These are phyloP conservation scores for Pelomyxa schiedti DNA, from an alignment of 78 protist species.

Conservation along the genomic window DNA sequence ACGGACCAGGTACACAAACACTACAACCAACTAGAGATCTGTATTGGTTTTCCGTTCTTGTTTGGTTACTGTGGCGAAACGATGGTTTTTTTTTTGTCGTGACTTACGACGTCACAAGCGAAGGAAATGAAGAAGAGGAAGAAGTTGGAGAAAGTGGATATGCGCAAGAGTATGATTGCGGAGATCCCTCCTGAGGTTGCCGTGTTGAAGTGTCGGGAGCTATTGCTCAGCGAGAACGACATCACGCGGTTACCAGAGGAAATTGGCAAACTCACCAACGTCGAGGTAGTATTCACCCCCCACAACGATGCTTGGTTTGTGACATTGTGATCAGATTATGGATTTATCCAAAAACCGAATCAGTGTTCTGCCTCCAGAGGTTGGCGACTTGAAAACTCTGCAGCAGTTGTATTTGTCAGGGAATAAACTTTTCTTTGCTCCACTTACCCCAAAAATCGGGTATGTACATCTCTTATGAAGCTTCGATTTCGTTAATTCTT, in stretches of 20 bases:
- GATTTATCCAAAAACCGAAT: constrained; percentile 47
- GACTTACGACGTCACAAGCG: too few relatives aligned
- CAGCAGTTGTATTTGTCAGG: constrained; percentile 20
- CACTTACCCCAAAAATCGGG: constrained; percentile 43
- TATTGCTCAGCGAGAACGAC: constrained; percentile 51
- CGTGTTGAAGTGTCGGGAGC: constrained; percentile 36
- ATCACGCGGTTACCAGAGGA: constrained; percentile 50
- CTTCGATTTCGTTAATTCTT: not conserved
- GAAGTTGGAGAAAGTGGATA: constrained; percentile 46
- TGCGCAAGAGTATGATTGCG: constrained; percentile 37
- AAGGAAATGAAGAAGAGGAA: constrained; percentile 27
- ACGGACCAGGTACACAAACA: too few relatives aligned
- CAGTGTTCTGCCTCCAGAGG: constrained; percentile 40
- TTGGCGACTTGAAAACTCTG: constrained; percentile 25
- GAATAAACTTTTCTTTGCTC: constrained; percentile 53
- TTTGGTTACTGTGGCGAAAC: too few relatives aligned
- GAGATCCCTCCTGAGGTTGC: constrained; percentile 54
- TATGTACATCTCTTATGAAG: not conserved
- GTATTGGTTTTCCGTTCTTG: too few relatives aligned
- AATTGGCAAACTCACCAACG: constrained; percentile 32
- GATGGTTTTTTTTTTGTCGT: too few relatives aligned
- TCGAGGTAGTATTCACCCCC: too few relatives aligned
- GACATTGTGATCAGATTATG: not conserved
- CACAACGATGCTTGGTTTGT: too few relatives aligned
- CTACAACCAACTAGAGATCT: too few relatives aligned